Evolutionary conservation across 2,329 filamentous ascomycete species (phyloP), one percentile per base, ranked within the genome.

Genomic region (Colletotrichum melonis): DNA sequence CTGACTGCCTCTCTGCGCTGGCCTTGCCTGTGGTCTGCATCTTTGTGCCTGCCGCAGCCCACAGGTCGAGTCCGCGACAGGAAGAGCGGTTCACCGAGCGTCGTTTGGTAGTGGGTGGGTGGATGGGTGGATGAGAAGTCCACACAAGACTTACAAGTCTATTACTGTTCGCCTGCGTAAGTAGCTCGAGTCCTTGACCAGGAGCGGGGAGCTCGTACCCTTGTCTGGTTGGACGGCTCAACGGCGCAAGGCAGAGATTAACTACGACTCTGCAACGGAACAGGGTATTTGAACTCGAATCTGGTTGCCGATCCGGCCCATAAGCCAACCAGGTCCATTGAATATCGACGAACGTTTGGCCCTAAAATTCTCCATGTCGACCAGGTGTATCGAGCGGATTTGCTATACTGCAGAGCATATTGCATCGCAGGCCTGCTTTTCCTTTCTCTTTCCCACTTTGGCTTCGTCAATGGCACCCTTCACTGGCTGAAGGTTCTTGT

Each of bases 271-370:
- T 64, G 66, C 42, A 59, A 49, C 55, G 66, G 55, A 38, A 30
- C 56, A 70, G 67, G 56, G 32, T 70, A 55, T 56, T 65, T 70
- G 55, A 19, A 11, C 35, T 62, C 26, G 60, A 66, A 57, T 56
- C 60, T 42, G 60, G 62, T 56, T 62, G 49, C 26, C 32, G 67
- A 54, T 66, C 67, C 35, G 30, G 60, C 24, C 26, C 46, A 55
- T n/a, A n/a, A 24, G 38, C 62, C 60, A 63, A 62, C 67, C 46
- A 65, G 55, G 32, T 24, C 38, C 46, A 35, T 42, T 42, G 19
- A 26, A 38, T 30, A 46, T 56, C n/a, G 22, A 63, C 63, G 26
- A 55, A 35, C 57, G 24, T 63, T 63, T 54, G 54, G 54, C 54
- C 28, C 54, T 69, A 58, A 69, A 32, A 22, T n/a, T 54, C 28